Conservation (phyloP, 805 yeast genomes). For the Lachancea dasiensis region DNA sequence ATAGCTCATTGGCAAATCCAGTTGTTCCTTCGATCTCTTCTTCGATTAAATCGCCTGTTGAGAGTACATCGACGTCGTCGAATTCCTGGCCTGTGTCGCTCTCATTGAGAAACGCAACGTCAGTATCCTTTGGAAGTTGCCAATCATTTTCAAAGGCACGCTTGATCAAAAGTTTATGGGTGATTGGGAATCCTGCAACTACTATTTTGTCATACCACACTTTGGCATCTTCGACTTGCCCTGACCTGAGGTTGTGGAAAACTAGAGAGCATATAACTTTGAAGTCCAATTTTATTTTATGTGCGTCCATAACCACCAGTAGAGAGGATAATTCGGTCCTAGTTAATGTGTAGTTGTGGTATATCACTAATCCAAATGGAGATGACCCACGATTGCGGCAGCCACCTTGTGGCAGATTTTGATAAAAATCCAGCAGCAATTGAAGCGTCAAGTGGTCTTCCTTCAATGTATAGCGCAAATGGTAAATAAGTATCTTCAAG, state of each 20-base stretch:
- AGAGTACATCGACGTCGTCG: slow-evolving; percentile 4
- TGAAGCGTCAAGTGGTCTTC: slow-evolving; percentile 23
- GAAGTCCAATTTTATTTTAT: slow-evolving; percentile 21
- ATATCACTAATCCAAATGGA: slow-evolving; percentile 25
- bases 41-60: slow-evolving; percentile 4
- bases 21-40: slow-evolving; percentile 8
- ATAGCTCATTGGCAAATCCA: slow-evolving; percentile 7
- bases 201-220: slow-evolving; percentile 26
- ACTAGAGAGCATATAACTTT: slow-evolving; percentile 26
- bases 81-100: too few relatives aligned
- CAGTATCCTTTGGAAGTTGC: slow-evolving; percentile 22
- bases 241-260: slow-evolving; percentile 14
- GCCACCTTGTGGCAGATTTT: slow-evolving; percentile 5
- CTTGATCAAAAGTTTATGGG: slow-evolving; percentile 18
- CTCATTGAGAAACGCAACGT: slow-evolving; percentile 13
- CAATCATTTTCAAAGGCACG: slow-evolving; percentile 18
- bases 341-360: slow-evolving; percentile 16
- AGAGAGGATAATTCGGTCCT: slow-evolving; percentile 16
- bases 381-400: slow-evolving; percentile 13
- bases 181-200: slow-evolving; percentile 20
- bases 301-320: slow-evolving; percentile 21
- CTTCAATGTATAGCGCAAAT: slow-evolving; percentile 15
- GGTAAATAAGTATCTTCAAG: slow-evolving; percentile 17
- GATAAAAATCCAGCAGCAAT: slow-evolving; percentile 21
- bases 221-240: slow-evolving; percentile 20